Conservation (phyloP, 1,139 yeast genomes). For the Lodderomyces parapsilosis region DNA sequence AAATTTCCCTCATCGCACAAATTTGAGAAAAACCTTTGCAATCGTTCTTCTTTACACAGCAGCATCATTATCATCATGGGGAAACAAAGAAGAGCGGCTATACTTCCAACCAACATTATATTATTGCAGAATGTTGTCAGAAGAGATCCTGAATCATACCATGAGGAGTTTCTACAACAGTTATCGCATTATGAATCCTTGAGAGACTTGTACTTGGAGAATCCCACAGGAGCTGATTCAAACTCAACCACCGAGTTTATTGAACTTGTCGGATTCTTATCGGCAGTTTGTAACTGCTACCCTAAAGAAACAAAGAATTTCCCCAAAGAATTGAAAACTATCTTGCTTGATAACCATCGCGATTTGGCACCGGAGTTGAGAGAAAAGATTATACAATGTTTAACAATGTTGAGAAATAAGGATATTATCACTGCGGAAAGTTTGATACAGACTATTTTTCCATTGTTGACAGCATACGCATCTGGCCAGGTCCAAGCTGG, state of each 20-base stretch:
- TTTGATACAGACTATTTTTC: slow-evolving; percentile 84
- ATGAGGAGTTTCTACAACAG: slow-evolving; percentile 90
- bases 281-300: slow-evolving; percentile 87
- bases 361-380: slow-evolving; percentile 81
- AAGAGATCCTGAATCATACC: slow-evolving; percentile 90
- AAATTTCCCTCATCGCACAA: background rate
- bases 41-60: background rate
- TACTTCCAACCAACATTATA: slow-evolving; percentile 88
- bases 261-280: slow-evolving; percentile 84
- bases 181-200: slow-evolving; percentile 89
- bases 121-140: slow-evolving; percentile 87
- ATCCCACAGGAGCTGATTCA: slow-evolving; percentile 62
- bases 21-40: background rate
- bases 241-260: slow-evolving; percentile 69
- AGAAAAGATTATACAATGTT: slow-evolving; percentile 86
- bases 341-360: slow-evolving; percentile 73
- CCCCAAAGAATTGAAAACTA: slow-evolving; percentile 73
- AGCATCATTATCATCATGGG: slow-evolving; percentile 51
- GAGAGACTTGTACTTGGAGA: slow-evolving; percentile 76
- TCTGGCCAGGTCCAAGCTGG: slow-evolving; percentile 45
- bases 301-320: slow-evolving; percentile 85
- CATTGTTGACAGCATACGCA: slow-evolving; percentile 62
- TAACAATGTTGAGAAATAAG: slow-evolving; percentile 88
- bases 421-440: slow-evolving; percentile 77
- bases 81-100: slow-evolving; percentile 85